These are phyloP conservation scores for Cercospora janseana DNA, from an alignment of 2,329 filamentous ascomycete genomes.

Conservation along the genomic window DNA sequence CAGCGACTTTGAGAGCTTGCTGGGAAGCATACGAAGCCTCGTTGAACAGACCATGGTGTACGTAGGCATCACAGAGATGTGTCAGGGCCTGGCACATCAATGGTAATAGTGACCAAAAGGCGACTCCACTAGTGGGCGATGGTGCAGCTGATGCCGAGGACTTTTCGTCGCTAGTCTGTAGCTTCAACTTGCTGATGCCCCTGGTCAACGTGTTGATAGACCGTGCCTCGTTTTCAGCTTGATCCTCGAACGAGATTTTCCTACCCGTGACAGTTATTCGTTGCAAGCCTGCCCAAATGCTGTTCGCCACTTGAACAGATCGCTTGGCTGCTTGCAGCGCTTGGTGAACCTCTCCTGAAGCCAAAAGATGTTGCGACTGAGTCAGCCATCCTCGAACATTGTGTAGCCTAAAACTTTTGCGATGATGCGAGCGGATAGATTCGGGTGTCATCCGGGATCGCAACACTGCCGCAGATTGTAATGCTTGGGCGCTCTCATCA, in stretches of 20 bases:
- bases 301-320: slow-evolving; percentile 31
- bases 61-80: slow-evolving; percentile 74
- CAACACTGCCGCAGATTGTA: slow-evolving; percentile 24
- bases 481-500: slow-evolving; percentile 19
- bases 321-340: slow-evolving; percentile 33
- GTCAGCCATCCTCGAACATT: slow-evolving; percentile 34
- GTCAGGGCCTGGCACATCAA: slow-evolving; percentile 69
- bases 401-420: slow-evolving; percentile 26
- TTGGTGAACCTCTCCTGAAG: slow-evolving; percentile 20
- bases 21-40: slow-evolving; percentile 88
- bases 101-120: slow-evolving; percentile 76
- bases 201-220: slow-evolving; percentile 23
- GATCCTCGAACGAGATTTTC: slow-evolving; percentile 10
- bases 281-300: slow-evolving; percentile 32
- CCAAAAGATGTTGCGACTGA: slow-evolving; percentile 28
- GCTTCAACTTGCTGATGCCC: slow-evolving; percentile 37
- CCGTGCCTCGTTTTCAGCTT: slow-evolving; percentile 11
- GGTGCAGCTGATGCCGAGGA: background rate
- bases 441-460: slow-evolving; percentile 22
- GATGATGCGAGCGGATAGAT: slow-evolving; percentile 22
- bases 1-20: slow-evolving; percentile 74
- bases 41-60: slow-evolving; percentile 79
- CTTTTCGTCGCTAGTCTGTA: slow-evolving; percentile 38
- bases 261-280: background rate
- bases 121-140: slow-evolving; percentile 55